Conservation (phyloP, 2,329 filamentous ascomycete genomes). For the Fusarium oligoseptatum region DNA sequence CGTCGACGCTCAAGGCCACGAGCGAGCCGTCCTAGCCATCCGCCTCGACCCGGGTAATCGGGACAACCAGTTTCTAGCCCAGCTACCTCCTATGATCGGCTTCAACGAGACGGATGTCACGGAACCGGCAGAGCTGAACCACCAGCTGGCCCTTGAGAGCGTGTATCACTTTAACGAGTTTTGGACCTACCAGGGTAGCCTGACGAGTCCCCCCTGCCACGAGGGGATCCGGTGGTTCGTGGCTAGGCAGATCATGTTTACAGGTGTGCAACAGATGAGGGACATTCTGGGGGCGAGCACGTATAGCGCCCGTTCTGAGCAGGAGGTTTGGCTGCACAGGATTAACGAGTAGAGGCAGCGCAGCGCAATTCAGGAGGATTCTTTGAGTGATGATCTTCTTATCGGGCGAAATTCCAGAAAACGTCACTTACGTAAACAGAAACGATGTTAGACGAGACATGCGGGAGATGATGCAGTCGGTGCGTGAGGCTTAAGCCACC, state of each 20-base stretch:
- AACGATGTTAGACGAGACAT: background rate
- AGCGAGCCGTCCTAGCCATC: constrained; percentile 31
- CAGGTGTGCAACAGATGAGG: constrained; percentile 36
- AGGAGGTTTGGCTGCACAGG: constrained; percentile 35
- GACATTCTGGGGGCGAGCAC: constrained; percentile 35
- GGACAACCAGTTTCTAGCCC: constrained; percentile 13
- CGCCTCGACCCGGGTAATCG: constrained; percentile 33
- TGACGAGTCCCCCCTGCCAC: constrained; percentile 35
- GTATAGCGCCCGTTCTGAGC: constrained; percentile 32
- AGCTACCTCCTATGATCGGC: constrained; percentile 25
- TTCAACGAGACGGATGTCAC: constrained; percentile 28
- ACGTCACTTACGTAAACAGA: background rate
- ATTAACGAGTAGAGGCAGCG: constrained; percentile 24
- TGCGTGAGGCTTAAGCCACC: background rate
- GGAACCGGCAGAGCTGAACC: constrained; percentile 9
- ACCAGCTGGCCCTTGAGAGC: constrained; percentile 22
- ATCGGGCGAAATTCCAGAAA: background rate
- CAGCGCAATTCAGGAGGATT: background rate
- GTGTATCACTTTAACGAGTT: constrained; percentile 36
- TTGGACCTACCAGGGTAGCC: constrained; percentile 38
- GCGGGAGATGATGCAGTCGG: background rate
- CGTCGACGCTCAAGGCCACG: constrained; percentile 27
- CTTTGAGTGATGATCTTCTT: background rate
- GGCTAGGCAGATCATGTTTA: constrained; percentile 33
- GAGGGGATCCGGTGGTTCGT: constrained; percentile 39